A percentile compares a stretch with the other conserved stretches of the same genome.
Conservation (phyloP, 2,329 filamentous ascomycete genomes). For the Ophiostoma pallidulum region DNA sequence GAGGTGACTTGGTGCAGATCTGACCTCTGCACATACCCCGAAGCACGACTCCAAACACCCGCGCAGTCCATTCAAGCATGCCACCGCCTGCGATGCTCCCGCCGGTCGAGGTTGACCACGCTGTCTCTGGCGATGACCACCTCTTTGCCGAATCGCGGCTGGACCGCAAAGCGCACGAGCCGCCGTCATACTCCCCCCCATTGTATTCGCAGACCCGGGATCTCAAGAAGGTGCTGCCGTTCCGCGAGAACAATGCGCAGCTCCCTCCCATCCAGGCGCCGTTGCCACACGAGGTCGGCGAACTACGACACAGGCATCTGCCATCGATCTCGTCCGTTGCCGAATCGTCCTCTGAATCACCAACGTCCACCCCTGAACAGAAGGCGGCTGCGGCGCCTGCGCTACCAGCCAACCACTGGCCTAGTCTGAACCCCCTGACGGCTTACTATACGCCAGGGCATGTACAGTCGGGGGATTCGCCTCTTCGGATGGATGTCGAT, state of each 20-base stretch:
- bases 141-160: not conserved
- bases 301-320: conserved; percentile 21
- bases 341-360: not conserved
- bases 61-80: not conserved
- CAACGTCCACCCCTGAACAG: not conserved
- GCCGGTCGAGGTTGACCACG: not conserved
- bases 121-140: not conserved
- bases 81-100: not conserved
- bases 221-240: conserved; percentile 7
- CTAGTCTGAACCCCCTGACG: conserved; percentile 39
- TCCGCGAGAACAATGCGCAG: not conserved
- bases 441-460: conserved; percentile 38
- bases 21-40: too few relatives aligned
- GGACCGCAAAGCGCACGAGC: conserved; percentile 1
- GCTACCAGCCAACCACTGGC: conserved; percentile 32
- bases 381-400: conserved; percentile 13
- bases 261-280: conserved; percentile 1
- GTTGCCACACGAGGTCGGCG: conserved; percentile 4
- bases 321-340: conserved; percentile 18
- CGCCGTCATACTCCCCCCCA: conserved; percentile 3
- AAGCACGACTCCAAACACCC: not conserved
- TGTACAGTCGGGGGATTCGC: conserved; percentile 34
- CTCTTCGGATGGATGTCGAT: conserved; percentile 41
- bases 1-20: not conserved
- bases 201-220: not conserved